Evolutionary conservation across 345 rosid species (phyloP).

Genomic region (Brassica cretica): DNA sequence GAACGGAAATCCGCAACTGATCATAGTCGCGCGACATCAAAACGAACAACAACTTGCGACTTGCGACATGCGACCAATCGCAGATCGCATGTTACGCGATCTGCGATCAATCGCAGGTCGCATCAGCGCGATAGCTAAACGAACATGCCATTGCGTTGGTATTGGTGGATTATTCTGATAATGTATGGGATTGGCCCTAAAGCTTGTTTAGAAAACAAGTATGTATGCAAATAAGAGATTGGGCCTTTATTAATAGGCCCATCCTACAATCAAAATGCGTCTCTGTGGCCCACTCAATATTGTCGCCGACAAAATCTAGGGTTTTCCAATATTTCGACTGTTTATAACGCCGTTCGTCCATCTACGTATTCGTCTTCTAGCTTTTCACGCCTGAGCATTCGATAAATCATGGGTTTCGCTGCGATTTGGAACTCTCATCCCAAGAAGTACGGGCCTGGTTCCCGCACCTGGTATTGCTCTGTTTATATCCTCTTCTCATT

Average conservation of each 20-base stretch:
- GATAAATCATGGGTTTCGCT: conserved; percentile 21
- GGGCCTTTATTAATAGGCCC: not conserved
- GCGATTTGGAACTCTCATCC: conserved; percentile 36
- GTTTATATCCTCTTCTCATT: not conserved
- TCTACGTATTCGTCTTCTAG: not conserved
- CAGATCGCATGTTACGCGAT: too few species aligned
- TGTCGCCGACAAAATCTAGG: not conserved
- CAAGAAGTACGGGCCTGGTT: conserved; percentile 34
- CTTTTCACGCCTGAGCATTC: not conserved
- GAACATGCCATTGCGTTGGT: too few species aligned
- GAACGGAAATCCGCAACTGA: too few species aligned
- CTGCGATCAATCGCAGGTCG: too few species aligned
- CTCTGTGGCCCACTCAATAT: not conserved
- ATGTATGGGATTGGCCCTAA: too few species aligned
- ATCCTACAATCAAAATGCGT: not conserved
- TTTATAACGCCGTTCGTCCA: conserved; percentile 2
- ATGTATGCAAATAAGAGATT: not conserved
- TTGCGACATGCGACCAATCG: too few species aligned
- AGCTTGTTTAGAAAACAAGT: not conserved
- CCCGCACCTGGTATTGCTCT: conserved; percentile 29
- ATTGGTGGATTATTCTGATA: too few species aligned
- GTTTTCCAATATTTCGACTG: not conserved
- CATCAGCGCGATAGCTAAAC: too few species aligned
- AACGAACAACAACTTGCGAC: too few species aligned
- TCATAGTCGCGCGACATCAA: too few species aligned